A percentile compares a stretch with the other conserved stretches of the same genome.
These are phyloP conservation scores for Exophiala alcalophila DNA, from an alignment of 2,329 filamentous ascomycete genomes.

Conservation along the genomic window DNA sequence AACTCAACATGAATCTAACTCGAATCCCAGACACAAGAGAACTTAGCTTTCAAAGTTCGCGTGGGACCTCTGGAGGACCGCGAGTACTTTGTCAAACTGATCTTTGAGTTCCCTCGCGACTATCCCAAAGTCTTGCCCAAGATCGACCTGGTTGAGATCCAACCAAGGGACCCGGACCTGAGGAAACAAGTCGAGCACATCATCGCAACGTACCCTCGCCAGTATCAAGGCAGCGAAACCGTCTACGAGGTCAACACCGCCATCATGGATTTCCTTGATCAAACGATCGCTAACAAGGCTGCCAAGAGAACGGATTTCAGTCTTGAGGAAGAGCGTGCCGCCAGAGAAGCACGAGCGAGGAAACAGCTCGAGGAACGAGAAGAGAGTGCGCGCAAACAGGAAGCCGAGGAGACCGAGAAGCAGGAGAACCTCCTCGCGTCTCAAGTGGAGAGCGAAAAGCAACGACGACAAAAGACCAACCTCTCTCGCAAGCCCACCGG, in stretches of 20 bases:
- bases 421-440: slow-evolving; percentile 25
- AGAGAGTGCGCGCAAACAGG: slow-evolving; percentile 19
- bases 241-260: slow-evolving; percentile 27
- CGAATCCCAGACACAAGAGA: slow-evolving; percentile 23
- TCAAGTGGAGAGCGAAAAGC: slow-evolving; percentile 23
- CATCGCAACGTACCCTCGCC: slow-evolving; percentile 18
- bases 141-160: slow-evolving; percentile 25
- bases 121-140: slow-evolving; percentile 30
- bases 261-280: slow-evolving; percentile 27
- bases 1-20: not conserved
- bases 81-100: slow-evolving; percentile 26
- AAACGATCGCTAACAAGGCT: slow-evolving; percentile 18
- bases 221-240: slow-evolving; percentile 22
- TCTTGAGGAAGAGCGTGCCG: slow-evolving; percentile 29
- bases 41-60: slow-evolving; percentile 27
- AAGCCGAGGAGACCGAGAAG: slow-evolving; percentile 25
- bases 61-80: slow-evolving; percentile 23
- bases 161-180: slow-evolving; percentile 23
- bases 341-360: slow-evolving; percentile 18
- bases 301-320: slow-evolving; percentile 22
- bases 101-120: slow-evolving; percentile 29
- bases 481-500: slow-evolving; percentile 16
- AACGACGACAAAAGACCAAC: slow-evolving; percentile 16
- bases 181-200: slow-evolving; percentile 21
- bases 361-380: slow-evolving; percentile 18